These are phyloP conservation scores for Sarcodon aspratus DNA, from an alignment of 768 basidiomycete genomes.

Conservation along the genomic window DNA sequence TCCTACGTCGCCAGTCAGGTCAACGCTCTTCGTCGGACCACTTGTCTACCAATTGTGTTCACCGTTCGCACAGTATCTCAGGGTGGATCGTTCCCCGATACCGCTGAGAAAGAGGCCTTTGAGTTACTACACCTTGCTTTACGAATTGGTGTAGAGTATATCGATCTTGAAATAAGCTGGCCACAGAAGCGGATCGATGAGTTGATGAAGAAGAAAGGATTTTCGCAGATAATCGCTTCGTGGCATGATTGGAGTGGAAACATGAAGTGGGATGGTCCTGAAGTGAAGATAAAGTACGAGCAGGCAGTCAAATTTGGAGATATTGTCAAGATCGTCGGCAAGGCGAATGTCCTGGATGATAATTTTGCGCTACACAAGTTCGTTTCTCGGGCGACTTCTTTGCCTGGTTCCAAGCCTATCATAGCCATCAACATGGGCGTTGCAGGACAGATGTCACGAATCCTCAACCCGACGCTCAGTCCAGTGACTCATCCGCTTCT, in stretches of 20 bases:
- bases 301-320: constrained; percentile 64
- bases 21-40: constrained; percentile 61
- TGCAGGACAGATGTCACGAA: constrained; percentile 82
- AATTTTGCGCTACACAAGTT: constrained; percentile 77
- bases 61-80: constrained; percentile 83
- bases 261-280: constrained; percentile 66
- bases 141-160: constrained; percentile 79
- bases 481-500: constrained; percentile 86
- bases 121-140: constrained; percentile 71
- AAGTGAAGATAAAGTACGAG: constrained; percentile 59
- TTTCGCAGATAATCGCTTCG: constrained; percentile 78
- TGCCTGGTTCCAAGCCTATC: constrained; percentile 59
- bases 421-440: constrained; percentile 92
- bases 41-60: constrained; percentile 81
- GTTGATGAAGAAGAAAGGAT: constrained; percentile 51
- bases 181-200: constrained; percentile 49
- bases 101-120: constrained; percentile 56
- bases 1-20: constrained; percentile 76
- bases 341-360: constrained; percentile 61
- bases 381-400: constrained; percentile 31
- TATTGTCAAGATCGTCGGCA: constrained; percentile 87
- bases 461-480: constrained; percentile 77
- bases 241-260: constrained; percentile 92
- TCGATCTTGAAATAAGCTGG: constrained; percentile 84
- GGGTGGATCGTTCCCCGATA: constrained; percentile 86